Conservation (phyloP, 1,284 basidiomycete genomes). For the Microbotryomycetes sp. region DNA sequence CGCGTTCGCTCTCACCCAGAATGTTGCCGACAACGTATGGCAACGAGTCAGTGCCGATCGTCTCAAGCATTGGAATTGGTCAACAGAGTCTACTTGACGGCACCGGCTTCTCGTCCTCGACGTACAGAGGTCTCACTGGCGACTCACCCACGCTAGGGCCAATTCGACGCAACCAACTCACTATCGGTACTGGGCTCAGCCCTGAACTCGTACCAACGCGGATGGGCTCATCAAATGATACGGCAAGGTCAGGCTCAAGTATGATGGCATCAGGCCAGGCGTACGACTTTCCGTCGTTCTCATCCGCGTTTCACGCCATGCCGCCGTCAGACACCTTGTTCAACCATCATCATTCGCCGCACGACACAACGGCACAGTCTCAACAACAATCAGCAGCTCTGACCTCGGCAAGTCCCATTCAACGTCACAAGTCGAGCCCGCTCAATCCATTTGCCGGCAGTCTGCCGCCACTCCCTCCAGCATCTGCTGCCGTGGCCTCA, state of each 20-base stretch:
- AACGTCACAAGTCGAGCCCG: background rate
- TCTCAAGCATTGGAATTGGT: background rate
- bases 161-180: background rate
- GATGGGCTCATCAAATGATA: background rate
- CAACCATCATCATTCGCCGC: background rate
- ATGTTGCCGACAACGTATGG: background rate
- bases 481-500: no score
- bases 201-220: constrained; percentile 8
- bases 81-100: background rate
- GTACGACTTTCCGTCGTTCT: background rate
- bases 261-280: background rate
- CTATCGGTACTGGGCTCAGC: constrained; percentile 11
- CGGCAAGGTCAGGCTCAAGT: background rate
- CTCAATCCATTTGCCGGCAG: no score
- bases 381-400: background rate
- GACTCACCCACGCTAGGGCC: background rate
- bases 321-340: background rate
- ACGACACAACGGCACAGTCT: background rate
- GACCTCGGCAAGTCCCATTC: background rate
- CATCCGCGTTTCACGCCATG: constrained; percentile 2
- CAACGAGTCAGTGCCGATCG: background rate
- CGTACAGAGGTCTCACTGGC: constrained; percentile 1
- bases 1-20: constrained; percentile 9
- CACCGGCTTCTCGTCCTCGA: background rate
- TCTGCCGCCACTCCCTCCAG: background rate